Percentiles rank a stretch among this genome's conserved stretches.
Conservation (phyloP, 2,329 filamentous ascomycete species). For the Alternaria brassicicola region DNA sequence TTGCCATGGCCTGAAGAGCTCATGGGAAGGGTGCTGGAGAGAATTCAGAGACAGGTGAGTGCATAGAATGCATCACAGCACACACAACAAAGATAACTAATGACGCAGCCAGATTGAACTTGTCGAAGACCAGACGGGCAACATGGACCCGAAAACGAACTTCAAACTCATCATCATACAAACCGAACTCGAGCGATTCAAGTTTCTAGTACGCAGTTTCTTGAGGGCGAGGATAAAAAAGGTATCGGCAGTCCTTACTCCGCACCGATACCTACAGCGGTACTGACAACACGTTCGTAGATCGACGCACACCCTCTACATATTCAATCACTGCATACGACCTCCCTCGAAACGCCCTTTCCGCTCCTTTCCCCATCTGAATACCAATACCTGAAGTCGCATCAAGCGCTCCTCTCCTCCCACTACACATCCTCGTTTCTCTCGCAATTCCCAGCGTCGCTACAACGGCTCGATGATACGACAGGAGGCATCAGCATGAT, state of each 20-base stretch:
- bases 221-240: slow-evolving; percentile 87
- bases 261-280: not conserved
- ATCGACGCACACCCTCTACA: slow-evolving; percentile 79
- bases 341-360: slow-evolving; percentile 56
- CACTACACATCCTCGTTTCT: slow-evolving; percentile 90
- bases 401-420: slow-evolving; percentile 81
- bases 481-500: slow-evolving; percentile 92
- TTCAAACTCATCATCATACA: slow-evolving; percentile 94
- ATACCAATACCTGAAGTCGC: slow-evolving; percentile 79
- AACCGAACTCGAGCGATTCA: slow-evolving; percentile 93
- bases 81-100: slow-evolving; percentile 18
- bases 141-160: slow-evolving; percentile 88
- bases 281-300: slow-evolving; percentile 48
- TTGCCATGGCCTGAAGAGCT: slow-evolving; percentile 76
- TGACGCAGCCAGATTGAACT: slow-evolving; percentile 52
- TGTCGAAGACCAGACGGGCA: slow-evolving; percentile 70
- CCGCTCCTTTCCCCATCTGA: slow-evolving; percentile 74
- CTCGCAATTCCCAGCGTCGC: slow-evolving; percentile 73
- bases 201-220: slow-evolving; percentile 85
- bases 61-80: not conserved
- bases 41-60: slow-evolving; percentile 47
- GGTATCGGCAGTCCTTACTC: slow-evolving; percentile 54
- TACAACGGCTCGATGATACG: slow-evolving; percentile 89
- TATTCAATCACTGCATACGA: slow-evolving; percentile 62
- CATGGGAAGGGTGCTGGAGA: slow-evolving; percentile 80